Base-by-base conservation (phyloP, 805 yeast genomes). In the Ogataea nonfermentans region DNA sequence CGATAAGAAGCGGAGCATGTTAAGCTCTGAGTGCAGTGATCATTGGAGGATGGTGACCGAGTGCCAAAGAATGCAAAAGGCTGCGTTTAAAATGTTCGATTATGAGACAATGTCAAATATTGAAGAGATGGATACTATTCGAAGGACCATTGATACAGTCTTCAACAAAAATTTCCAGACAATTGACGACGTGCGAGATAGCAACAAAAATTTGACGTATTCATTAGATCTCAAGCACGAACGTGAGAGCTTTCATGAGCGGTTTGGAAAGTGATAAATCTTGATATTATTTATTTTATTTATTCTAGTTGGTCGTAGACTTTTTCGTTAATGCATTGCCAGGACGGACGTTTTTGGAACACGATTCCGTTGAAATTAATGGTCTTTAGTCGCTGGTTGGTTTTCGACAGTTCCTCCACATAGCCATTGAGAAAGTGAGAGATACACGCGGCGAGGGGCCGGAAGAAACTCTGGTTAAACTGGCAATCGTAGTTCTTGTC, bases 341-440 rank as follows among this genome's bases (percentile, higher is more conserved):
- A 52, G 6, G 32, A 24, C 19, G 27, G 36, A 3, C 15, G 11
- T 12, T 36, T 47, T n/a, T 52, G 45, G 44, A 71, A 76, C 40
- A 64, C 66, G 2, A 73, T 57, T 0, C 79, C 79, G 14, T 68
- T 65, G 22, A 76, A 43, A 2, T 61, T 48, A 1, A 65, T 67
- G 1, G 53, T 41, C 13, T 48, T 49, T 19, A 74, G 35, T 0
- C 44, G 43, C 1, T 75, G 76, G 17, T 72, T 44, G 7, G 49
- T 43, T 4, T 39, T 42, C 1, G 58, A 59, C 3, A 73, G 34
- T 27, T 57, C 55, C 11, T 62, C 57, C 40, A 71, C 68, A 49
- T 72, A 71, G 0, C 63, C 68, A 35, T 56, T 53, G 48, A 73
- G 61, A 48, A 76, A 77, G 49, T 77, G 82, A 0, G 74, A 59